Evolutionary conservation across 2,329 filamentous ascomycete species (phyloP), one percentile per base, ranked within the genome.

Genomic region (Aspergillus fijiensis): DNA sequence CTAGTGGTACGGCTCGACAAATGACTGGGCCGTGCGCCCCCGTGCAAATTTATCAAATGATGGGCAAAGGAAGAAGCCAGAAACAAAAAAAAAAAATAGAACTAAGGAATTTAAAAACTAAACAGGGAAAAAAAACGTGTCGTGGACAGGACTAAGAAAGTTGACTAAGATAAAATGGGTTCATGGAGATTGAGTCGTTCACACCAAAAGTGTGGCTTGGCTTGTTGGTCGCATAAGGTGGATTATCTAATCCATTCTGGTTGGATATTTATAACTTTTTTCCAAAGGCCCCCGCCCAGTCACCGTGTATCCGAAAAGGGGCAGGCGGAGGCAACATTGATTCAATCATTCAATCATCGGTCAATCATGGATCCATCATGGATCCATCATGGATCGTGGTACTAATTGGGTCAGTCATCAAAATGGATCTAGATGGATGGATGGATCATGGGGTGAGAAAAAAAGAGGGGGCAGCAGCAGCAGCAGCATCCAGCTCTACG

Each of bases 11-110:
- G 42, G 53, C 53, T 55, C 39, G 19, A 49, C 53, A 33, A 55
- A 35, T 35, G 19, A 47, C 27, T 55, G 53, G 53, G 53, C 25
- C 53, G 53, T 55, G 53, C 53, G 45, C 53, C 53, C 53, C 53
- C 53, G 53, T 55, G 53, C 53, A 49, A 55, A 55, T 33, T 55
- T 55, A 31, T 42, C 16, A 19, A 45, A 45, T 45, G 39, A 45
- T 45, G 39, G 39, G 39, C 16, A 45, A 45, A 16, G 33, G 27
- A 29, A 16, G 12, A 35, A 35, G 14, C 14, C 14, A 16, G 12
- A 54, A 54, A 54, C 5, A 21, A 25, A 42, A 25, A 23, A 19
- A 53, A 23, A 23, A 23, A 23, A 4, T 23, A 23, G 23, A 23
- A 23, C 23, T 23, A 23, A 23, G 23, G 19, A 42, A 27, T 21